These are phyloP conservation scores for Ambrosiella cleistominuta DNA, from an alignment of 2,329 filamentous ascomycete species.

Conservation along the genomic window DNA sequence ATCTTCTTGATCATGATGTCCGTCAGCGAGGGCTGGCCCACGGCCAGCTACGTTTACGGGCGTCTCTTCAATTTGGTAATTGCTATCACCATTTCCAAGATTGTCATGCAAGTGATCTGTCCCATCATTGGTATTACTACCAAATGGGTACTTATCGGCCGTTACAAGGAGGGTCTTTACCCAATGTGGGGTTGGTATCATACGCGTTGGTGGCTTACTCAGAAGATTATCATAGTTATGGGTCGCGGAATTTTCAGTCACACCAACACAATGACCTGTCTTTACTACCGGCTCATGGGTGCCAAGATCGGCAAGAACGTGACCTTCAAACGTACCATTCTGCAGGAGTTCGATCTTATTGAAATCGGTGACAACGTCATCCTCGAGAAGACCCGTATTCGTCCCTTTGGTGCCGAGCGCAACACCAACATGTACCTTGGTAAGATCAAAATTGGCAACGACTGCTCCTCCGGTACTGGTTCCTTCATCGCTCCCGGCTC, in stretches of 20 bases:
- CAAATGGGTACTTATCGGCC: constrained; percentile 39
- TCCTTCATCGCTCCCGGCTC: constrained; percentile 35
- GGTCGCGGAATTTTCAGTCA: constrained; percentile 29
- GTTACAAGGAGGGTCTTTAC: constrained; percentile 33
- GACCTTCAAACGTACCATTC: constrained; percentile 24
- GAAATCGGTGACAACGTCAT: constrained; percentile 32
- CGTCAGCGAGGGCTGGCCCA: constrained; percentile 24
- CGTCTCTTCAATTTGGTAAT: constrained; percentile 31
- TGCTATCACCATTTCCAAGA: constrained; percentile 26
- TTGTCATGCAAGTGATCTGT: constrained; percentile 22
- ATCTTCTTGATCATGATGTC: constrained; percentile 31
- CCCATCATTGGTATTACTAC: constrained; percentile 31
- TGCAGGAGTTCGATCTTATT: constrained; percentile 41
- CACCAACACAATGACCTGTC: constrained; percentile 22
- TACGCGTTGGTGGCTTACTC: constrained; percentile 39
- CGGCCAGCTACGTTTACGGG: constrained; percentile 24
- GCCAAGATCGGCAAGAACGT: constrained; percentile 35
- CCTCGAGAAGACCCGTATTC: constrained; percentile 29
- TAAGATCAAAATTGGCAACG: constrained; percentile 30
- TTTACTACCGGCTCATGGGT: constrained; percentile 35
- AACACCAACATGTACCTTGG: constrained; percentile 41
- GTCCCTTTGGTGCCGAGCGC: constrained; percentile 37
- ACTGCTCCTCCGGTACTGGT: constrained; percentile 29
- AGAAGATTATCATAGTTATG: constrained; percentile 33
- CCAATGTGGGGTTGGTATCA: constrained; percentile 44